A percentile compares a stretch with the other conserved stretches of the same genome.
Evolutionary conservation across 2,329 filamentous ascomycete species (phyloP).

Genomic region (Ophiobolus disseminans): DNA sequence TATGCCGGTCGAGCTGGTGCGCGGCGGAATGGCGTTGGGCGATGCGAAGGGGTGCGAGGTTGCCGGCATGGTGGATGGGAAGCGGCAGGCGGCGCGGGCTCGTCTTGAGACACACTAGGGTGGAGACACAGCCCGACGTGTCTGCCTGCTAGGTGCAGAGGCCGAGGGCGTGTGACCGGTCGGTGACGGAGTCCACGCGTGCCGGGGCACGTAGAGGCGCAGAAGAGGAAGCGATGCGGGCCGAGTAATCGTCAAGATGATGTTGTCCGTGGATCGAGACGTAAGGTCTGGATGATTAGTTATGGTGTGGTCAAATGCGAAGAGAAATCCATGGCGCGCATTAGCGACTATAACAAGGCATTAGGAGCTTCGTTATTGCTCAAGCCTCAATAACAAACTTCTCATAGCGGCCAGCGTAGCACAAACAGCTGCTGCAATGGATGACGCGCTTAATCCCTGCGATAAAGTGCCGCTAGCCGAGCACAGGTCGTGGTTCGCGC

Average conservation of each 20-base stretch:
- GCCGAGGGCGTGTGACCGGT: constrained; percentile 6
- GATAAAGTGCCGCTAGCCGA: constrained; percentile 3
- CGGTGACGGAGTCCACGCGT: constrained; percentile 10
- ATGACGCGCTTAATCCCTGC: constrained; percentile 3
- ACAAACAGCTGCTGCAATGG: background rate
- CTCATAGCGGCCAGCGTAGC: background rate
- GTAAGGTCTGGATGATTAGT: background rate
- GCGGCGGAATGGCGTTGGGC: constrained; percentile 51
- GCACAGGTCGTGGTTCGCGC: constrained; percentile 5
- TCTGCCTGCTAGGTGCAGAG: constrained; percentile 7
- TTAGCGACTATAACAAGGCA: too few relatives aligned
- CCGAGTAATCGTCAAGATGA: background rate
- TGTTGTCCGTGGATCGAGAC: background rate
- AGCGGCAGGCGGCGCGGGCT: constrained; percentile 5
- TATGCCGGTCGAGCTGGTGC: constrained; percentile 48
- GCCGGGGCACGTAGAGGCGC: background rate
- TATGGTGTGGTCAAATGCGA: background rate
- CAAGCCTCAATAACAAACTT: too few relatives aligned
- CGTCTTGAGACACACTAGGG: background rate
- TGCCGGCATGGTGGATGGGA: constrained; percentile 22
- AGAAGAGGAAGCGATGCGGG: constrained; percentile 10
- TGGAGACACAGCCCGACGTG: constrained; percentile 7
- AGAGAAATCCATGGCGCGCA: background rate
- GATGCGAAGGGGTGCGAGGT: constrained; percentile 42
- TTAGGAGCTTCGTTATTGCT: background rate